Conservation (phyloP, 2,329 filamentous ascomycete species). For the Pezicula rhizophila region DNA sequence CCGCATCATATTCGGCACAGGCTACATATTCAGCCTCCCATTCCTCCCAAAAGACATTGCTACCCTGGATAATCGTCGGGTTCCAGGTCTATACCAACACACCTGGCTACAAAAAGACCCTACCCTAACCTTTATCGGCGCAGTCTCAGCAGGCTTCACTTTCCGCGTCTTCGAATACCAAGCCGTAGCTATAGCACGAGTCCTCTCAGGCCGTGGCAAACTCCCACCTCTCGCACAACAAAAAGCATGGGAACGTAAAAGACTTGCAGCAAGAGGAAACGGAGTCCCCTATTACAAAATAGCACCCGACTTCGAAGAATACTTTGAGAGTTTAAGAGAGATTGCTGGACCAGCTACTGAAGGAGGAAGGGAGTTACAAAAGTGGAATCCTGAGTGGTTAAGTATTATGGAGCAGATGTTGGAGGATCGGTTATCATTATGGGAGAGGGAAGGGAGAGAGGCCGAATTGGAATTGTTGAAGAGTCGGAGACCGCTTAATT, state of each 20-base stretch:
- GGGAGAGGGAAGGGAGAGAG: too few relatives aligned
- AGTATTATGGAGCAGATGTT: too few relatives aligned
- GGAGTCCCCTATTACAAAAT: slow-evolving; percentile 47
- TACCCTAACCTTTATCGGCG: slow-evolving; percentile 49
- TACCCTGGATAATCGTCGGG: slow-evolving; percentile 41
- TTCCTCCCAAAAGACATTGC: slow-evolving; percentile 44
- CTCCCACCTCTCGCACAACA: slow-evolving; percentile 44
- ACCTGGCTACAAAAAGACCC: slow-evolving; percentile 48
- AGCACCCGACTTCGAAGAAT: slow-evolving; percentile 52
- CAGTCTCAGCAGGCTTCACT: slow-evolving; percentile 48
- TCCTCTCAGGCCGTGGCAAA: slow-evolving; percentile 45
- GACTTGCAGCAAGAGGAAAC: slow-evolving; percentile 45
- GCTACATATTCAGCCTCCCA: slow-evolving; percentile 55
- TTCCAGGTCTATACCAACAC: slow-evolving; percentile 49
- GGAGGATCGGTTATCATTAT: too few relatives aligned
- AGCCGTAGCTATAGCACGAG: slow-evolving; percentile 50
- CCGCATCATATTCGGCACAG: slow-evolving; percentile 58
- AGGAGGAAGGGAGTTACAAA: background rate
- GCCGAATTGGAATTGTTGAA: too few relatives aligned
- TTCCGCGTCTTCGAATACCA: slow-evolving; percentile 66
- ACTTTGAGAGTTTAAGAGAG: slow-evolving; percentile 48
- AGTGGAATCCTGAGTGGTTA: too few relatives aligned
- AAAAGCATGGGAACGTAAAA: slow-evolving; percentile 47
- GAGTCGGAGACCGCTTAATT: too few relatives aligned
- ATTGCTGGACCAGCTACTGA: slow-evolving; percentile 37